Conservation (phyloP, 352 stramenopile species). For the Globisporangium cylindrosporum region DNA sequence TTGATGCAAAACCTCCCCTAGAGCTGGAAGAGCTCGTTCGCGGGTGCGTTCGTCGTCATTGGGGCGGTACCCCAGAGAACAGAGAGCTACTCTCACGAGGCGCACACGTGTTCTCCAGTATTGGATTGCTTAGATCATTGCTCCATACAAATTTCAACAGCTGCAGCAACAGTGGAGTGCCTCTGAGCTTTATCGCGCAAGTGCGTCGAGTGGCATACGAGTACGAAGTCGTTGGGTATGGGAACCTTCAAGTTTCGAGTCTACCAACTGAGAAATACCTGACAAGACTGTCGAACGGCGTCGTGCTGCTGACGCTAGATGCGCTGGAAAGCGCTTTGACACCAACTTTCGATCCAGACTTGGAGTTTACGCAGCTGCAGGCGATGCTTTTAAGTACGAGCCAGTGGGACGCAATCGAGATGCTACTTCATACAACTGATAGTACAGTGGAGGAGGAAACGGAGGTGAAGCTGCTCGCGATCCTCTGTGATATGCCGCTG, state of each 20-base stretch:
- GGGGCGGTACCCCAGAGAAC: slow-evolving; percentile 30
- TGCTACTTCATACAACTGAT: slow-evolving; percentile 5
- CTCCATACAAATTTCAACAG: slow-evolving; percentile 13
- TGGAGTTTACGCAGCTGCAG: slow-evolving; percentile 27
- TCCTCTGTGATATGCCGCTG: slow-evolving; percentile 59
- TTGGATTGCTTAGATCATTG: slow-evolving; percentile 39
- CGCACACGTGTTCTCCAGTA: slow-evolving; percentile 36
- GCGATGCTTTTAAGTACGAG: slow-evolving; percentile 25
- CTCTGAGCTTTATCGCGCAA: slow-evolving; percentile 27
- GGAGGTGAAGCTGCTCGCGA: slow-evolving; percentile 24
- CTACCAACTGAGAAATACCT: slow-evolving; percentile 25
- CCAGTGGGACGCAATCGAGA: slow-evolving; percentile 38
- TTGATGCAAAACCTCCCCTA: neutral
- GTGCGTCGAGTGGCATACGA: slow-evolving; percentile 31
- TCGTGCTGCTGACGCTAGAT: slow-evolving; percentile 39
- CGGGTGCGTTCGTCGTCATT: slow-evolving; percentile 39
- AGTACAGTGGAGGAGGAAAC: no score
- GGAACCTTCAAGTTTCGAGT: slow-evolving; percentile 5
- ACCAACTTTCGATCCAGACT: neutral
- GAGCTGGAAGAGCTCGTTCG: slow-evolving; percentile 26
- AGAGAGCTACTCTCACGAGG: slow-evolving; percentile 35
- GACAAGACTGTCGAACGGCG: slow-evolving; percentile 21
- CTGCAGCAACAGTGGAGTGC: slow-evolving; percentile 18
- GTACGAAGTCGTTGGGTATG: slow-evolving; percentile 39
- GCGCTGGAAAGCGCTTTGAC: slow-evolving; percentile 33